Percentiles rank a stretch among this genome's conserved stretches.
Conservation (phyloP, 371 early-diverging fungal genomes). For the Syncephalastrum sp. region DNA sequence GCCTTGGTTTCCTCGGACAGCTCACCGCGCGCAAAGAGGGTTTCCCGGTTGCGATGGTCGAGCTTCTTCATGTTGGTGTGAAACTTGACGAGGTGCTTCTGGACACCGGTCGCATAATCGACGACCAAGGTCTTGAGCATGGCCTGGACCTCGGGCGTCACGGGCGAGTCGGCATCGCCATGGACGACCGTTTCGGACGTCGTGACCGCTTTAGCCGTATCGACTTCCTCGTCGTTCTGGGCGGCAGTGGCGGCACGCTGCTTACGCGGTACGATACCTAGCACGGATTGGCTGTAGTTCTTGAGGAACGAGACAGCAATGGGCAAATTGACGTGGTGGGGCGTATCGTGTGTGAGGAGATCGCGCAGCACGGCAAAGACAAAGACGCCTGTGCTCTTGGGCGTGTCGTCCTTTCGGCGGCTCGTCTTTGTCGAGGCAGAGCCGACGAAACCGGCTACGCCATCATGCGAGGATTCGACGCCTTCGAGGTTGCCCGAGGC, state of each 20-base stretch:
- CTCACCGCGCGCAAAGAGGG: constrained; percentile 79
- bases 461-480: constrained; percentile 51
- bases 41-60: constrained; percentile 78
- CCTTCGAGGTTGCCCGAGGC: constrained; percentile 51
- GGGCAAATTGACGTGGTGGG: constrained; percentile 70
- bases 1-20: constrained; percentile 82
- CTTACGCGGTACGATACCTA: constrained; percentile 54
- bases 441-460: constrained; percentile 54
- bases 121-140: constrained; percentile 57
- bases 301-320: constrained; percentile 79
- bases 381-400: constrained; percentile 23
- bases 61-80: constrained; percentile 74
- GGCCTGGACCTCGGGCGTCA: constrained; percentile 52
- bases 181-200: constrained; percentile 9
- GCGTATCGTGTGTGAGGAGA: constrained; percentile 43
- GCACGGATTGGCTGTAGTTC: constrained; percentile 57
- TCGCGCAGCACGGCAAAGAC: constrained; percentile 39
- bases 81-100: constrained; percentile 66
- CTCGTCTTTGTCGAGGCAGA: constrained; percentile 12
- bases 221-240: constrained; percentile 28
- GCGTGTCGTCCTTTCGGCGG: constrained; percentile 17
- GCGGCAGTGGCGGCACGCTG: constrained; percentile 46
- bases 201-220: constrained; percentile 5
- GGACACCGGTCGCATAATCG: constrained; percentile 69
- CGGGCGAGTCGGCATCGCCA: constrained; percentile 21